phyloP scores from a whole-genome alignment of 306 rosid genomes.

The Urtica urens region DNA sequence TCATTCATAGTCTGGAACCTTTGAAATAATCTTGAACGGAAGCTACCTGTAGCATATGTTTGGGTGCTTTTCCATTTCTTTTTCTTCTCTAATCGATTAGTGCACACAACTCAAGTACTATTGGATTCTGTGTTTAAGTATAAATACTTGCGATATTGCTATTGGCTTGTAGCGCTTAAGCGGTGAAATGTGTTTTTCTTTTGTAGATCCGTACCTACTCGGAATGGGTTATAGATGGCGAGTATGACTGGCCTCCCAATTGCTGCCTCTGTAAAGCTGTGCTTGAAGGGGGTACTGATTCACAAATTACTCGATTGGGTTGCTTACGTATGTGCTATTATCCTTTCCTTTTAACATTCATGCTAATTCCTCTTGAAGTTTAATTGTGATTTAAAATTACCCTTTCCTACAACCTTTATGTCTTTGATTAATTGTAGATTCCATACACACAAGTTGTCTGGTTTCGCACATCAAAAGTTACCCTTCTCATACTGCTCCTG shows the following conservation, averaged over 20 bases:
- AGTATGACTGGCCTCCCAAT: slow-evolving; percentile 94
- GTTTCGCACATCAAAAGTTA: slow-evolving; percentile 84
- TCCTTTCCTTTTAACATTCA: slow-evolving; percentile 11
- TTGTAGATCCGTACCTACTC: slow-evolving; percentile 79
- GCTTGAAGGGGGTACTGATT: slow-evolving; percentile 56
- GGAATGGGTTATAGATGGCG: slow-evolving; percentile 97
- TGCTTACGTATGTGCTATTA: slow-evolving; percentile 77
- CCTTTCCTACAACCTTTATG: not conserved
- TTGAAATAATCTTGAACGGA: too few relatives aligned
- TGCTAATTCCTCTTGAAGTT: not conserved
- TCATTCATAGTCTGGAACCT: too few relatives aligned
- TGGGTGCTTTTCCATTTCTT: not conserved
- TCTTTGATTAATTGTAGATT: slow-evolving; percentile 30
- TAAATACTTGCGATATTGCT: not conserved
- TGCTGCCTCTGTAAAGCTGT: slow-evolving; percentile 70
- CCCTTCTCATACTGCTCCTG: slow-evolving; percentile 91
- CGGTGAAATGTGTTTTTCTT: slow-evolving; percentile 13
- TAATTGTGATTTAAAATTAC: not conserved
- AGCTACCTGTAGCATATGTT: too few relatives aligned
- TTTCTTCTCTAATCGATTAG: too few relatives aligned
- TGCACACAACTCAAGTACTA: too few relatives aligned
- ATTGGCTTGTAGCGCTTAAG: slow-evolving; percentile 7
- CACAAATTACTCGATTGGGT: slow-evolving; percentile 83
- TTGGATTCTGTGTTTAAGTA: not conserved
- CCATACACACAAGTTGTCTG: slow-evolving; percentile 84